Conservation (phyloP, 1,139 yeast species). For the Blastobotrys petasosporus region DNA sequence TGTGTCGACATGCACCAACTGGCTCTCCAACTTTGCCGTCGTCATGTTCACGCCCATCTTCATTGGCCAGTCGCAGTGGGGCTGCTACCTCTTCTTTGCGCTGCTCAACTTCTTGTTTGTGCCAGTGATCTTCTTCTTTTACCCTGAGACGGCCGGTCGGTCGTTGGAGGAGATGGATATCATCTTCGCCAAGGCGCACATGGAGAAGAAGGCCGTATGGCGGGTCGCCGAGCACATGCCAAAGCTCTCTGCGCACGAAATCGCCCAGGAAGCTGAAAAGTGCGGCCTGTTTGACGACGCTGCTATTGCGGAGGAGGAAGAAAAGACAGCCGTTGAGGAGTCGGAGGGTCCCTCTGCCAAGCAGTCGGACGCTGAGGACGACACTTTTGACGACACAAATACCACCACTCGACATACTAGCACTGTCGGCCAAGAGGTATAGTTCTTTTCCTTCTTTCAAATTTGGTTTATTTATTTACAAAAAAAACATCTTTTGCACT, state of each 20-base stretch:
- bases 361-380: no score
- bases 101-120: slow-evolving; percentile 55
- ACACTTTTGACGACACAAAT: no score
- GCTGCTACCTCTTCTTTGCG: slow-evolving; percentile 42
- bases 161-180: slow-evolving; percentile 58
- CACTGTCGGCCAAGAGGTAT: no score
- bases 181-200: slow-evolving; percentile 41
- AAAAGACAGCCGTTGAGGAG: background rate
- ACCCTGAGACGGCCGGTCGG: slow-evolving; percentile 61
- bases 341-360: no score
- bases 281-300: slow-evolving; percentile 24
- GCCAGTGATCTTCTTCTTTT: slow-evolving; percentile 59
- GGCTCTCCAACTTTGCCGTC: slow-evolving; percentile 48
- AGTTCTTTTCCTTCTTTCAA: no score
- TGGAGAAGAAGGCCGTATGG: slow-evolving; percentile 28
- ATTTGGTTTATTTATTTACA: no score
- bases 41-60: slow-evolving; percentile 52
- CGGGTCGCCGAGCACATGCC: slow-evolving; percentile 30
- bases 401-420: no score
- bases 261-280: slow-evolving; percentile 26
- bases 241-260: slow-evolving; percentile 24
- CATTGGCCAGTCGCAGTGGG: slow-evolving; percentile 40
- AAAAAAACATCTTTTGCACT: no score
- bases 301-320: slow-evolving; percentile 3
- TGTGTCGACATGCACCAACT: slow-evolving; percentile 49